Evolutionary conservation across 257 asterid genomes (phyloP), one percentile per base, ranked within the genome.

Genomic region (Primulina tabacum): DNA sequence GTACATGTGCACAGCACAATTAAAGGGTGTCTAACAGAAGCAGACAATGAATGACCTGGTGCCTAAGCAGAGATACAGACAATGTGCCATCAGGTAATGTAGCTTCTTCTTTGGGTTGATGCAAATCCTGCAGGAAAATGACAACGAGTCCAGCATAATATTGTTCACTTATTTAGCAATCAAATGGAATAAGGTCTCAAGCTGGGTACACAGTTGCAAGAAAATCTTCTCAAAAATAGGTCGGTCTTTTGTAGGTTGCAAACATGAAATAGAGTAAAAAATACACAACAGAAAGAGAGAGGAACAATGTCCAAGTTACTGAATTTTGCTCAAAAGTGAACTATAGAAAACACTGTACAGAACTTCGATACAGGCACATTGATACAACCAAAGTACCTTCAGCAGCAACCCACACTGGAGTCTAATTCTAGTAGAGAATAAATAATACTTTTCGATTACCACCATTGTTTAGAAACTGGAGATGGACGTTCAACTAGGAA

Each of bases 31-130:
- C 29, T 35, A 57, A 66, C 72, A 64, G 60, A 72, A 70, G 64
- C 52, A 72, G 76, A 78, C 75, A 74, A 64, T 68, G 74, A 94
- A 64, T 68, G 74, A 94, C 99, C 99, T 94, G 99, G 75, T 94
- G 99, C 84, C 97, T 88, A 64, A 94, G 85, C 77, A 94, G 97
- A 82, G 97, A 75, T 72, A 94, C 99, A 65, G 97, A 82, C 80
- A 94, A 79, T 75, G 86, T 73, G 62, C 97, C 97, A 61, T 78
- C 83, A 34, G 96, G 97, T 32, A 91, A 35, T 64, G 64, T 47
- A 69, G 80, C 82, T 84, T 88, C 96, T 4, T 58, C 58, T 71
- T 65, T 86, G 14, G 92, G 95, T 68, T 77, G 96, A 70, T 87
- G 85, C 73, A 88, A 87, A 77, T 86, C 96, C 99, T 94, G 88